A percentile compares a stretch with the other conserved stretches of the same genome.
These are phyloP conservation scores for Colletotrichum agaves DNA, from an alignment of 2,329 filamentous ascomycete species.

Conservation along the genomic window DNA sequence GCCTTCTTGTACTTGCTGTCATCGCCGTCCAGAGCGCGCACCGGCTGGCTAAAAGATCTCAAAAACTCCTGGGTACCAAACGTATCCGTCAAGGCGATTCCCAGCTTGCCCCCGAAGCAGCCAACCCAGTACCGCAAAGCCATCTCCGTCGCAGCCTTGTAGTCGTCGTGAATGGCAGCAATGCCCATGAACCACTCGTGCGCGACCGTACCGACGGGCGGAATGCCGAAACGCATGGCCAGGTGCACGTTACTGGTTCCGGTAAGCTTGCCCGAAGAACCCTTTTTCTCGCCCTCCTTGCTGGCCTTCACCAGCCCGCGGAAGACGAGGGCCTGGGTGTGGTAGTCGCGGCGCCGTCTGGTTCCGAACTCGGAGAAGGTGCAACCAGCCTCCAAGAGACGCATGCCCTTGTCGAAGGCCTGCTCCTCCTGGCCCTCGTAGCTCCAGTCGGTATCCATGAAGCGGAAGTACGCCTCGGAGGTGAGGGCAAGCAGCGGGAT, in stretches of 20 bases:
- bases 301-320: conserved; percentile 84
- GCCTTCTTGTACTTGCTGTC: conserved; percentile 52
- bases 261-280: conserved; percentile 77
- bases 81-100: conserved; percentile 93
- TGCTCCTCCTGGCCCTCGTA: conserved; percentile 88
- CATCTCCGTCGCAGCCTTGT: conserved; percentile 83
- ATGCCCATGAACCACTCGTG: conserved; percentile 99
- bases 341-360: conserved; percentile 88
- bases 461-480: conserved; percentile 97
- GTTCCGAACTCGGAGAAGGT: conserved; percentile 95
- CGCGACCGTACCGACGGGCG: conserved; percentile 87
- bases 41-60: conserved; percentile 79
- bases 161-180: conserved; percentile 89
- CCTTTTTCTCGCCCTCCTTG: conserved; percentile 73
- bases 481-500: conserved; percentile 92
- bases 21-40: conserved; percentile 57
- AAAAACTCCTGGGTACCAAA: conserved; percentile 94
- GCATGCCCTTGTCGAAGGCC: conserved; percentile 83
- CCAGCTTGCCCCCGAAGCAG: conserved; percentile 86
- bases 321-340: conserved; percentile 93
- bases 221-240: conserved; percentile 89
- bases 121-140: conserved; percentile 90
- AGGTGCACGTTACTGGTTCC: conserved; percentile 98
- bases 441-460: conserved; percentile 93
- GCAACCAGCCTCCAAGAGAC: conserved; percentile 83